A percentile compares a stretch with the other conserved stretches of the same genome.
Evolutionary conservation across 805 yeast species (phyloP).

Genomic region (Candida schatavii): DNA sequence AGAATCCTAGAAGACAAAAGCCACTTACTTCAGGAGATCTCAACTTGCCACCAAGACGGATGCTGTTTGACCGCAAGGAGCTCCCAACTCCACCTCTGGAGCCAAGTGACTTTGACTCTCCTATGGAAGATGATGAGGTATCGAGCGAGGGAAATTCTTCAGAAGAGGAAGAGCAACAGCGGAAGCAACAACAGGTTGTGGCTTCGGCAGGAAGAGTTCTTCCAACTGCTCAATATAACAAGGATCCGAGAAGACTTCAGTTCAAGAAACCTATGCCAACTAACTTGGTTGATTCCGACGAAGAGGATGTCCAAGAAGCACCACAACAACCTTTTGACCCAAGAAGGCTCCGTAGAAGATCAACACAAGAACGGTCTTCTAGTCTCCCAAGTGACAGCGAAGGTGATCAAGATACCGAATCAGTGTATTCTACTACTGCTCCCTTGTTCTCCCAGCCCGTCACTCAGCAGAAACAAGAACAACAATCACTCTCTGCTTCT

Average conservation of each 20-base stretch:
- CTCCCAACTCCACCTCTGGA: constrained; percentile 15
- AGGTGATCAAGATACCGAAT: constrained; percentile 6
- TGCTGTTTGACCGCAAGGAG: constrained; percentile 3
- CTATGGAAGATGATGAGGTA: background rate
- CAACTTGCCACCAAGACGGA: background rate
- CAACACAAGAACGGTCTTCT: background rate
- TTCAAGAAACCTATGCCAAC: constrained; percentile 9
- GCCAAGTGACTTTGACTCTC: constrained; percentile 10
- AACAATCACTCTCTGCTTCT: background rate
- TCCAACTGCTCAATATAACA: background rate
- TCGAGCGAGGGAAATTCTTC: background rate
- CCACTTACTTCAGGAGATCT: background rate
- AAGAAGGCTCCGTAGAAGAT: constrained; percentile 7
- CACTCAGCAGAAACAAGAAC: background rate
- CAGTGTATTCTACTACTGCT: constrained; percentile 5
- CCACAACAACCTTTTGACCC: constrained; percentile 21
- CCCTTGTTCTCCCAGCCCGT: constrained; percentile 2
- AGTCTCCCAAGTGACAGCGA: constrained; percentile 3
- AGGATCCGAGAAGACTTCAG: constrained; percentile 5
- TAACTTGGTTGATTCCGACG: constrained; percentile 15
- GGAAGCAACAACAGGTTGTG: background rate
- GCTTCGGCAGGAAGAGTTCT: background rate
- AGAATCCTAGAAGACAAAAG: constrained; percentile 16
- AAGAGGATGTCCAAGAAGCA: constrained; percentile 13
- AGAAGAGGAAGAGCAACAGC: background rate